A percentile compares a stretch with the other conserved stretches of the same genome.
These are phyloP conservation scores for Pestalotiopsis fici DNA, from an alignment of 2,329 filamentous ascomycete genomes.

Conservation along the genomic window DNA sequence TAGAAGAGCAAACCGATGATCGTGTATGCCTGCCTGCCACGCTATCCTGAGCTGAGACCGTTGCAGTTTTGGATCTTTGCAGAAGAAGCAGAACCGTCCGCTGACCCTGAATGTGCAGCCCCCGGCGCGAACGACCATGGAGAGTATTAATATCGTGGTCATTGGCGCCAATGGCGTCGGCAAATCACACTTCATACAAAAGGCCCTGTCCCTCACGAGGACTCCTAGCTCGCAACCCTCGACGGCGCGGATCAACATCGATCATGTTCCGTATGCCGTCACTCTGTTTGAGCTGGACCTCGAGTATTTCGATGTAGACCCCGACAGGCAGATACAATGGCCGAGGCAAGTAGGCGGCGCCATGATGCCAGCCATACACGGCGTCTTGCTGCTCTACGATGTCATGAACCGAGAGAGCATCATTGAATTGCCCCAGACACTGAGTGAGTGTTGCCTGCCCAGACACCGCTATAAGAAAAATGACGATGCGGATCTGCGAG, in stretches of 20 bases:
- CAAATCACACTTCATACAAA: constrained; percentile 69
- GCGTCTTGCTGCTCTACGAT: constrained; percentile 85
- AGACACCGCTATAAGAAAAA: background rate
- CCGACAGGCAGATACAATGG: constrained; percentile 63
- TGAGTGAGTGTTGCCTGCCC: constrained; percentile 63
- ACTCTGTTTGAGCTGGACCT: constrained; percentile 67
- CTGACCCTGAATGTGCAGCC: constrained; percentile 9
- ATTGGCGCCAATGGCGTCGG: constrained; percentile 68
- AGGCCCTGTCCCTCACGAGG: constrained; percentile 56
- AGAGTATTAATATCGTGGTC: constrained; percentile 65
- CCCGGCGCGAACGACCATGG: constrained; percentile 43
- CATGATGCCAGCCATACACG: constrained; percentile 76
- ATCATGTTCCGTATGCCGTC: constrained; percentile 58
- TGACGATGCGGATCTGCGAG: background rate
- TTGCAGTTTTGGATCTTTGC: constrained; percentile 10
- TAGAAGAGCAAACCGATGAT: constrained; percentile 30
- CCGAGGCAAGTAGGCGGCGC: constrained; percentile 70
- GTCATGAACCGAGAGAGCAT: constrained; percentile 78
- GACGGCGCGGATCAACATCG: constrained; percentile 58
- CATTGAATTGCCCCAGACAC: constrained; percentile 69
- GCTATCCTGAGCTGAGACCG: background rate
- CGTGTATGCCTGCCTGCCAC: constrained; percentile 7
- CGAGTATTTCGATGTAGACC: constrained; percentile 63
- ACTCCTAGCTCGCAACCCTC: constrained; percentile 56
- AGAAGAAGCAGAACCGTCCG: constrained; percentile 11